Conservation (phyloP, 2,329 filamentous ascomycete genomes). For the Colletotrichum sp. region DNA sequence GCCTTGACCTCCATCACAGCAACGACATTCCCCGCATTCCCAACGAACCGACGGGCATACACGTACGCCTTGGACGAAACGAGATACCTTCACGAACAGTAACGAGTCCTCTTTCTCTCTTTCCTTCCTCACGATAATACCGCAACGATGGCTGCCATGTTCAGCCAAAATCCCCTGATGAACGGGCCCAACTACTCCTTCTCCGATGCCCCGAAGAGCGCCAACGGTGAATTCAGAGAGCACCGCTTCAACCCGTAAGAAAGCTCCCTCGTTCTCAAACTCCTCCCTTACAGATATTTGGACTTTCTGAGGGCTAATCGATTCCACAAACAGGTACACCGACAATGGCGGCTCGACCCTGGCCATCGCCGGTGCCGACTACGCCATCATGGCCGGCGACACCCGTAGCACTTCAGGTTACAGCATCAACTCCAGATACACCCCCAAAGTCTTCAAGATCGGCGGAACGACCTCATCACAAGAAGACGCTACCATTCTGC, state of each 20-base stretch:
- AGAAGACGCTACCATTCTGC: conserved; percentile 82
- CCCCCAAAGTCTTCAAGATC: conserved; percentile 96
- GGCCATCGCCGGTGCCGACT: conserved; percentile 91
- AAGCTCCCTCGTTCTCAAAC: neutral
- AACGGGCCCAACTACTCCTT: conserved; percentile 75
- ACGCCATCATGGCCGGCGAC: conserved; percentile 96
- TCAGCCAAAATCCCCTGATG: conserved; percentile 73
- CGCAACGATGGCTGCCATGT: conserved; percentile 66
- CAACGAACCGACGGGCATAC: conserved; percentile 16
- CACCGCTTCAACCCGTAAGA: conserved; percentile 93
- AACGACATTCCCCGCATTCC: conserved; percentile 6
- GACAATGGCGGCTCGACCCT: conserved; percentile 98
- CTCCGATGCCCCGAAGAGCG: conserved; percentile 62
- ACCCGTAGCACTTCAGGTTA: conserved; percentile 95
- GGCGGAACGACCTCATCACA: conserved; percentile 88
- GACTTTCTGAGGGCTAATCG: neutral
- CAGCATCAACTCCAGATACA: conserved; percentile 97
- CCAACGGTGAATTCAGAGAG: conserved; percentile 64
- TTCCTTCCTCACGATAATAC: conserved; percentile 7
- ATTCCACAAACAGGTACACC: conserved; percentile 72
- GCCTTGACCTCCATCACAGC: conserved; percentile 12
- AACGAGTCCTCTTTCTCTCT: neutral
- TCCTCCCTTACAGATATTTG: neutral
- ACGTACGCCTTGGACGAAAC: neutral
- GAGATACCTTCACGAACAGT: neutral